A percentile compares a stretch with the other conserved stretches of the same genome.
Evolutionary conservation across 805 yeast species (phyloP).

Genomic region (Phaffomyces thermotolerans): DNA sequence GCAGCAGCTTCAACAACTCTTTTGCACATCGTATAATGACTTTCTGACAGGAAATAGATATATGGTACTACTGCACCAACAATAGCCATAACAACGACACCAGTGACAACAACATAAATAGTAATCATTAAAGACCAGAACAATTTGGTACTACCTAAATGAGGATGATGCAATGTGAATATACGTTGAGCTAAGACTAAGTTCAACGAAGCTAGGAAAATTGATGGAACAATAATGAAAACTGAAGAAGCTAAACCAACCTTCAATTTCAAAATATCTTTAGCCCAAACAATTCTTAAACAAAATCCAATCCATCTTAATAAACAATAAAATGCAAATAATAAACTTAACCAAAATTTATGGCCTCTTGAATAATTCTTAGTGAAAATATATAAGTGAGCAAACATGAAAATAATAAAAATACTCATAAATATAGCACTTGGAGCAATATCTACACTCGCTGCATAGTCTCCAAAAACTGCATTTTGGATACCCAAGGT

Average conservation of each 20-base stretch:
- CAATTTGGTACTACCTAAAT: conserved; percentile 45
- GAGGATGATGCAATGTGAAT: conserved; percentile 74
- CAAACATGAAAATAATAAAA: conserved; percentile 41
- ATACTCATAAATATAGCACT: conserved; percentile 48
- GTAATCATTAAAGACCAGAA: conserved; percentile 46
- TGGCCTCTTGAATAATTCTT: conserved; percentile 50
- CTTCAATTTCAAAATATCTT: conserved; percentile 37
- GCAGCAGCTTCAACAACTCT: conserved; percentile 48
- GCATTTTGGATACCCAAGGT: conserved; percentile 37
- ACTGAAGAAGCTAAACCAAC: conserved; percentile 53
- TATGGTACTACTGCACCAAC: conserved; percentile 57
- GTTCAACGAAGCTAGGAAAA: conserved; percentile 51
- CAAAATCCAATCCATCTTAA: conserved; percentile 53
- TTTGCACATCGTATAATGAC: conserved; percentile 42
- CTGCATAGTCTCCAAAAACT: conserved; percentile 61
- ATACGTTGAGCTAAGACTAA: conserved; percentile 64
- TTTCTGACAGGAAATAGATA: conserved; percentile 42
- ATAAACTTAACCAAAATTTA: conserved; percentile 47
- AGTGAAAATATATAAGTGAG: conserved; percentile 40
- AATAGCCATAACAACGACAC: conserved; percentile 61
- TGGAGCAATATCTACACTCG: conserved; percentile 48
- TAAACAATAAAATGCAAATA: conserved; percentile 45
- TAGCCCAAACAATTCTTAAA: conserved; percentile 52
- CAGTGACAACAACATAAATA: conserved; percentile 47
- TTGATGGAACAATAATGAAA: conserved; percentile 48